Evolutionary conservation across 2,329 filamentous ascomycete genomes (phyloP), one percentile per base, ranked within the genome.

Genomic region (Xylaria sp.): DNA sequence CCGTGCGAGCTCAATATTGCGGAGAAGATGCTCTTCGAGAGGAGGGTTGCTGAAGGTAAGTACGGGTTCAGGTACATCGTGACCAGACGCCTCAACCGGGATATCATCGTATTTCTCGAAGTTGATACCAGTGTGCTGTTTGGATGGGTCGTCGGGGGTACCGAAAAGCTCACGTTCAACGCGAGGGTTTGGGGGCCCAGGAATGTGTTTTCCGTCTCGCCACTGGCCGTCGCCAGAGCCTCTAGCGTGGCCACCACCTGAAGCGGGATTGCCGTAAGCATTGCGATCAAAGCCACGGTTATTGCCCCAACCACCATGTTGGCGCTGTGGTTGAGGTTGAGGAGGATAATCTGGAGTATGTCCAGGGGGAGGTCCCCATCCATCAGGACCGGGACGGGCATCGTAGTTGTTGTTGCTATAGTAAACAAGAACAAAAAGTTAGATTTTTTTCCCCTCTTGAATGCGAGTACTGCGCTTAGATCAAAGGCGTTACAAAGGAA

Each of bases 51-150:
- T 93, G 88, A 99, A 99, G 70, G 90, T 87, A 74, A 91, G 91
- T 74, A 98, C 93, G 48, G 95, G 92, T 79, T 98, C 96, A 54
- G 96, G 96, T 62, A 98, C 94, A 79, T 97, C 90, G 63, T 93
- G 91, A 69, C 96, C 96, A 69, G 95, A 98, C 72, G 96, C 96
- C 84, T 98, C 96, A 73, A 99, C 96, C 64, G 96, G 96, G 74
- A 99, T 99, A 82, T 99, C 96, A 79, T 99, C 96, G 84, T 99
- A 99, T 87, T 99, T 99, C 86, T 97, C 92, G 81, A 99, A 99
- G 89, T 99, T 99, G 92, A 99, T 98, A 83, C 96, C 96, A 40
- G 94, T 98, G 78, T 97, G 93, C 82, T 97, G 93, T 88, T 98
- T 98, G 74, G 92, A 90, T 72, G 95, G 93, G 79, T 98, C 96